These are phyloP conservation scores for Fusarium bulbicola DNA, from an alignment of 2,329 filamentous ascomycete genomes.

Conservation along the genomic window DNA sequence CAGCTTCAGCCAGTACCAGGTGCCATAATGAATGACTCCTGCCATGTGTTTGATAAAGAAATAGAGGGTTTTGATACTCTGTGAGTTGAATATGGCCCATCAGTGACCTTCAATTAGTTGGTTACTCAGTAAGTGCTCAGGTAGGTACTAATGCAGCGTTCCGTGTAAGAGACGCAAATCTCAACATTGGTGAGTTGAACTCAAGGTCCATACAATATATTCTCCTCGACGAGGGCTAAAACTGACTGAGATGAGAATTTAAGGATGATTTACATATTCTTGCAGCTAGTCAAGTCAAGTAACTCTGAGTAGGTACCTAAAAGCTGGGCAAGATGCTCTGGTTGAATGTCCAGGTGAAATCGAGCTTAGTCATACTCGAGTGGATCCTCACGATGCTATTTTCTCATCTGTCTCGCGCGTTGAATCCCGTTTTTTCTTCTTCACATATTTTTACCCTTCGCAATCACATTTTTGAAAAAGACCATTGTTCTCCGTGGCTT, in stretches of 20 bases:
- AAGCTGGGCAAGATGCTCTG: neutral
- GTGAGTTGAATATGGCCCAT: neutral
- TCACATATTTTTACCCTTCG: conserved; percentile 59
- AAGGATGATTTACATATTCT: neutral
- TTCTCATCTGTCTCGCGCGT: conserved; percentile 13
- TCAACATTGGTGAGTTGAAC: neutral
- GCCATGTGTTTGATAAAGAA: neutral
- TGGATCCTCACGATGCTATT: conserved; percentile 21
- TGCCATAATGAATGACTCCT: neutral
- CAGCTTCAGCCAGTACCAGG: neutral
- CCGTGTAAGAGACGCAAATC: neutral
- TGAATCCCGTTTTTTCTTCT: conserved; percentile 42
- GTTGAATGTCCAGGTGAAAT: neutral
- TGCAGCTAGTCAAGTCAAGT: neutral
- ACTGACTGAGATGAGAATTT: too few relatives aligned
- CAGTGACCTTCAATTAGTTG: neutral
- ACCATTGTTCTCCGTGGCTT: conserved; percentile 49
- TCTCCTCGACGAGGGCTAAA: neutral
- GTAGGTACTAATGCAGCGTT: neutral
- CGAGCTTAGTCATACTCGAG: conserved; percentile 38
- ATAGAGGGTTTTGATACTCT: neutral
- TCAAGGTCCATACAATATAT: neutral
- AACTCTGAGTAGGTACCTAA: neutral
- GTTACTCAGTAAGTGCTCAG: neutral
- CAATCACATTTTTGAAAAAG: conserved; percentile 49